These are phyloP conservation scores for Rhizopogon hawkerae DNA, from an alignment of 1,284 basidiomycete genomes.

Conservation along the genomic window DNA sequence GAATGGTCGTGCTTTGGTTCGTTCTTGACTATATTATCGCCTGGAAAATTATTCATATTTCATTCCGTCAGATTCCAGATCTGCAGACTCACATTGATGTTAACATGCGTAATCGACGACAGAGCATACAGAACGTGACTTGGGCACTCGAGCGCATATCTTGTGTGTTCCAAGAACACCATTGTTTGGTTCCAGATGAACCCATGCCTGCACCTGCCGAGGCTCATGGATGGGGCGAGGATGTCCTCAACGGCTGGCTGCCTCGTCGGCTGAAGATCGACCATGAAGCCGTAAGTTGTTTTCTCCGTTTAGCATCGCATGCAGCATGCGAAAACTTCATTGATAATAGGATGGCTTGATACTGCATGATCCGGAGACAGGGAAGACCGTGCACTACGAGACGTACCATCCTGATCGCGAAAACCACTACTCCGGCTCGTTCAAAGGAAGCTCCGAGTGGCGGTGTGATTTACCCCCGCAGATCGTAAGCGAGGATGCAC, in stretches of 20 bases:
- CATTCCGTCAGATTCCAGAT: slow-evolving; percentile 20
- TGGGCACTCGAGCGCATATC: slow-evolving; percentile 32
- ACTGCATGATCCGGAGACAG: slow-evolving; percentile 31
- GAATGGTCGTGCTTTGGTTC: slow-evolving; percentile 35
- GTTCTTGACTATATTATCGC: slow-evolving; percentile 9
- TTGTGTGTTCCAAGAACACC: slow-evolving; percentile 37
- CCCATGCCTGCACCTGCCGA: slow-evolving; percentile 30
- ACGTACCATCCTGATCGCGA: slow-evolving; percentile 31
- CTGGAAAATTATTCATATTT: slow-evolving; percentile 11
- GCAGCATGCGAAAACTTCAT: background rate
- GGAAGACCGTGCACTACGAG: slow-evolving; percentile 33
- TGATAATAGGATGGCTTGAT: slow-evolving; percentile 31
- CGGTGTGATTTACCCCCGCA: slow-evolving; percentile 15
- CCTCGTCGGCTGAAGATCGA: slow-evolving; percentile 29
- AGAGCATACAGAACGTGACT: slow-evolving; percentile 16
- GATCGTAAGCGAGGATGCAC: slow-evolving; percentile 13
- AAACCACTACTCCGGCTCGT: slow-evolving; percentile 27
- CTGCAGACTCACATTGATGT: slow-evolving; percentile 18
- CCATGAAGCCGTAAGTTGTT: slow-evolving; percentile 27
- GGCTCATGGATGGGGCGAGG: slow-evolving; percentile 29
- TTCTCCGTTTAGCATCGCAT: background rate
- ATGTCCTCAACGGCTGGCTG: slow-evolving; percentile 39
- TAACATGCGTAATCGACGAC: slow-evolving; percentile 14
- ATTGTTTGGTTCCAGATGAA: slow-evolving; percentile 32
- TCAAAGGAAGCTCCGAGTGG: slow-evolving; percentile 21